Percentiles rank a stretch among this genome's conserved stretches.
Conservation (phyloP, 192 early-diverging fungal genomes). For the Linnemannia hyalina region DNA sequence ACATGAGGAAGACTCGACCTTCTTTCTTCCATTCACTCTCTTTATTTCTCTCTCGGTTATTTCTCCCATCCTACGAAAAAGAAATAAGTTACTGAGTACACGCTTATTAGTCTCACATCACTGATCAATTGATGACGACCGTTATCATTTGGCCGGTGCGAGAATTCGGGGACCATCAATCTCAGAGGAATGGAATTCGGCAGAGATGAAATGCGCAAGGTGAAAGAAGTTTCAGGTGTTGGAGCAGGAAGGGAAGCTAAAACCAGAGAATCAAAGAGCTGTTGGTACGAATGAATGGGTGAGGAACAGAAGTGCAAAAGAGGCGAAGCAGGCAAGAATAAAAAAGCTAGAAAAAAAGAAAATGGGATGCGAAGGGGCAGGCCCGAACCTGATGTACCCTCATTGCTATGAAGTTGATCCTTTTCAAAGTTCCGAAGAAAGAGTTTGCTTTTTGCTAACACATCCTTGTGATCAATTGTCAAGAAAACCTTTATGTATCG, state of each 20-base stretch:
- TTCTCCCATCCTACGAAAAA: too few relatives aligned
- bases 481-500: neutral
- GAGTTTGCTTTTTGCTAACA: neutral
- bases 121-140: too few relatives aligned
- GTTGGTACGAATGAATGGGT: too few relatives aligned
- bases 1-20: too few relatives aligned
- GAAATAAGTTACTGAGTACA: too few relatives aligned
- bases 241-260: neutral
- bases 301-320: neutral
- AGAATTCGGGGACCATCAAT: too few relatives aligned
- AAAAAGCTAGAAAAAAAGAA: neutral
- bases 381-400: neutral
- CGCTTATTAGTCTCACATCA: too few relatives aligned
- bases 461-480: neutral
- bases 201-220: neutral
- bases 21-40: too few relatives aligned
- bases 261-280: neutral
- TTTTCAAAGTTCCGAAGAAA: neutral
- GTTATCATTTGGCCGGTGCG: too few relatives aligned
- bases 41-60: too few relatives aligned
- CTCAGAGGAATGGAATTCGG: too few relatives aligned
- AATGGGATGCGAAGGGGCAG: conserved; percentile 2
- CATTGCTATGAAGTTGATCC: neutral
- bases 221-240: neutral
- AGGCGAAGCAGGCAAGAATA: neutral